Evolutionary conservation across 768 basidiomycete genomes (phyloP), one percentile per base, ranked within the genome.

Genomic region (Pholiota molesta): DNA sequence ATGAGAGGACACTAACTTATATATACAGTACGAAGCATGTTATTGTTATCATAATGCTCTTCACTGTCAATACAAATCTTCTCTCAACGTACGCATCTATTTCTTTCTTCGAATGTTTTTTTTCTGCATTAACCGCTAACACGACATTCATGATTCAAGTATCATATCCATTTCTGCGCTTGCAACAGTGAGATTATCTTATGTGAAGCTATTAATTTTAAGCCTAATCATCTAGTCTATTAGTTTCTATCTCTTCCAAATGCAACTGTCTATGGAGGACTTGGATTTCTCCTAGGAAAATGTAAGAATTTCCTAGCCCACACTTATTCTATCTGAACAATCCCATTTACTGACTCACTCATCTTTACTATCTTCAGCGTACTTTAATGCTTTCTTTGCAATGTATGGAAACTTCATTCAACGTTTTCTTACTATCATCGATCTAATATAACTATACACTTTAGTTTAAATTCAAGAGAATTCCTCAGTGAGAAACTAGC

Each of bases 361-460:
- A 35, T 16, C 31, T 16, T 40, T 13, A 3, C n/a, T 49, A 3
- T 56, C 23, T n/a, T n/a, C 42, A 64, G 63, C 63, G 26, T 64
- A 64, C 39, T 57, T 57, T 42, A 64, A 64, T 31, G 57, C 63
- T 17, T 64, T 64, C 56, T 56, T 64, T 26, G 59, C 63, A 5
- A 47, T 64, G 63, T 64, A 49, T 13, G 59, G 11, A 10, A 13
- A 19, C n/a, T 35, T 44, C 3, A 37, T 37, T 37, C 14, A 37
- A 37, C 4, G 1, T 28, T 17, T 45, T 21, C 17, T 16, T 47
- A 33, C n/a, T 23, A 52, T 42, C 28, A 11, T 10, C 21, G 23
- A 40, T 8, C 19, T 35, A 26, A 28, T 53, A n/a, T 49, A 8
- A 16, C 16, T 10, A 13, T 60, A 52, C n/a, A 17, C 13, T 55